phyloP scores from a whole-genome alignment of 805 yeast genomes.

The Candida qinlingensis region DNA sequence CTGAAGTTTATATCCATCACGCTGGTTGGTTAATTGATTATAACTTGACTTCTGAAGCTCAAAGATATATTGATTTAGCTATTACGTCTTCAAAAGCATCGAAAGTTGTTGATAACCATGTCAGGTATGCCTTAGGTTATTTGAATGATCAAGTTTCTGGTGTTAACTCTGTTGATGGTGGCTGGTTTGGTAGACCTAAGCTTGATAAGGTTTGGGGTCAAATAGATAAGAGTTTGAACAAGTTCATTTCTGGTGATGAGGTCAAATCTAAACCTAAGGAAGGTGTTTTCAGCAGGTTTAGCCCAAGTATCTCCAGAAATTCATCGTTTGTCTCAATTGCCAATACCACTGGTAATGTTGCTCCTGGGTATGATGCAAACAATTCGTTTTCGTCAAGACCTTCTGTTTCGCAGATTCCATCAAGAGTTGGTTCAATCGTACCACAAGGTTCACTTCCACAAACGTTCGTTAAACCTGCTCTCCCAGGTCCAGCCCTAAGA shows the following conservation, averaged over 20 bases:
- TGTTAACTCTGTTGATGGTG: constrained; percentile 42
- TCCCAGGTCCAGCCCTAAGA: not conserved
- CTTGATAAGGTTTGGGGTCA: constrained; percentile 87
- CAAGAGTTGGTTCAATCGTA: not conserved
- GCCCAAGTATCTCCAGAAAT: constrained; percentile 62
- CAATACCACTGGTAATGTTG: constrained; percentile 3
- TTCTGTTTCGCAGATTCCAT: not conserved
- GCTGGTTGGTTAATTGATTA: constrained; percentile 66
- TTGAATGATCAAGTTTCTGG: constrained; percentile 45
- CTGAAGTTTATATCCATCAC: constrained; percentile 58
- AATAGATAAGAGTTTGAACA: constrained; percentile 70
- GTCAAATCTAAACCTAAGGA: constrained; percentile 30
- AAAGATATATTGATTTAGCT: constrained; percentile 55
- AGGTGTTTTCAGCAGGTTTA: constrained; percentile 66
- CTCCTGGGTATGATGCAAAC: constrained; percentile 6
- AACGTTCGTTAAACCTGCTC: not conserved
- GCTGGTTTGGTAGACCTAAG: constrained; percentile 79
- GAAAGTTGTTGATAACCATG: constrained; percentile 31
- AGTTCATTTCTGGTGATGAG: constrained; percentile 86
- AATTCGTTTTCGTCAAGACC: constrained; percentile 7
- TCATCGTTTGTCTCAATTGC: constrained; percentile 25
- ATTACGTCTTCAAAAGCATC: constrained; percentile 34
- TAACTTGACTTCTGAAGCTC: constrained; percentile 54
- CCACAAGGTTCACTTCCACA: not conserved
- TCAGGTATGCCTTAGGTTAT: constrained; percentile 30